These are phyloP conservation scores for Apiotrichum akiyoshidainum DNA, from an alignment of 1,284 basidiomycete species.

Conservation along the genomic window DNA sequence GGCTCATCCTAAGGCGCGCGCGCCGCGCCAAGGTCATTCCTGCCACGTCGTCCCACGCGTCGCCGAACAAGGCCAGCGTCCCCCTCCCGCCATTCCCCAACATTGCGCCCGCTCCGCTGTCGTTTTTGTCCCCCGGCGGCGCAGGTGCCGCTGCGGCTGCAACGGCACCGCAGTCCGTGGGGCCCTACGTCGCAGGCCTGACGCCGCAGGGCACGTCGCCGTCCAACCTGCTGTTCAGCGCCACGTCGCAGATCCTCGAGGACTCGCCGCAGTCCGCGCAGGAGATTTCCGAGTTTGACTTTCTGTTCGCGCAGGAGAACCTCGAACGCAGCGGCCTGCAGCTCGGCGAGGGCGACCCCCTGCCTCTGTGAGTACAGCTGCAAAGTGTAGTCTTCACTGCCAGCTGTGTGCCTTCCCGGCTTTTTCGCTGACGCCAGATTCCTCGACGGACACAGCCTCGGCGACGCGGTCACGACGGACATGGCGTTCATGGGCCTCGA, in stretches of 20 bases:
- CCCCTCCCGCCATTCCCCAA: constrained; percentile 27
- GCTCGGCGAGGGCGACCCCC: constrained; percentile 42
- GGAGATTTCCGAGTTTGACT: constrained; percentile 49
- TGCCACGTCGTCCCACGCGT: constrained; percentile 43
- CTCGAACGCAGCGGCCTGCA: constrained; percentile 46
- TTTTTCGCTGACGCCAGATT: constrained; percentile 30
- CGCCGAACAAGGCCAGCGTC: constrained; percentile 27
- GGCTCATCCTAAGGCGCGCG: constrained; percentile 78
- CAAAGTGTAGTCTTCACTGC: neutral
- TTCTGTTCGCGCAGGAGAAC: constrained; percentile 47
- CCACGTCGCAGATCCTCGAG: constrained; percentile 38
- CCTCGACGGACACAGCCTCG: constrained; percentile 48
- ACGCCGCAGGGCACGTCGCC: constrained; percentile 13
- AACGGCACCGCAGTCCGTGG: neutral
- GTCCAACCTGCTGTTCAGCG: constrained; percentile 27
- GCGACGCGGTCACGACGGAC: constrained; percentile 33
- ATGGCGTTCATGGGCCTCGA: constrained; percentile 48
- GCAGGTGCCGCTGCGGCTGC: neutral
- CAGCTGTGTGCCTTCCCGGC: neutral
- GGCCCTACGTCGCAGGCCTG: too few species aligned
- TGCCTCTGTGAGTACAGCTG: constrained; percentile 39
- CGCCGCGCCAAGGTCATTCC: constrained; percentile 62
- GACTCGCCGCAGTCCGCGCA: constrained; percentile 43
- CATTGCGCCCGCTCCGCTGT: neutral
- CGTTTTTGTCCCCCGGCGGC: neutral